These are phyloP conservation scores for Ceratopteris richardii DNA, from an alignment of 75 land plant species.

Conservation along the genomic window DNA sequence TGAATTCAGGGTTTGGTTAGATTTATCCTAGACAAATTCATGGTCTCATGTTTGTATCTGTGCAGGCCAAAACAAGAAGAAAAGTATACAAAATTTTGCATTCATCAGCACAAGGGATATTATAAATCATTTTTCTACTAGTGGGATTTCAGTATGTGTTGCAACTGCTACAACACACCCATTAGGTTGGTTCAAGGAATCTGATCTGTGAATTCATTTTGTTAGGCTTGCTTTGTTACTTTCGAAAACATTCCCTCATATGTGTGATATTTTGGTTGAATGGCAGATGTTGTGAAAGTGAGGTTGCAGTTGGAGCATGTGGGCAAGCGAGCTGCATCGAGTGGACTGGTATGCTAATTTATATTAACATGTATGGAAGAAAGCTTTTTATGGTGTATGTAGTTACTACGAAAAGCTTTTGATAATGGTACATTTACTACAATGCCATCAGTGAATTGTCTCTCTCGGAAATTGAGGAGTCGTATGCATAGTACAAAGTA, in stretches of 20 bases:
- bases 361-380: background rate
- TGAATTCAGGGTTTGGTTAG: too few relatives aligned
- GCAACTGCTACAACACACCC: slow-evolving; percentile 60
- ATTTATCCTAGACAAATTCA: background rate
- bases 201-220: too few relatives aligned
- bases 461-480: too few relatives aligned
- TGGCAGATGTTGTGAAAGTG: slow-evolving; percentile 86
- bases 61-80: background rate
- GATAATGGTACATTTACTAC: too few relatives aligned
- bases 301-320: slow-evolving; percentile 77
- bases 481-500: too few relatives aligned
- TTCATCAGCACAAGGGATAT: slow-evolving; percentile 4
- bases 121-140: slow-evolving; percentile 36
- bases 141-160: slow-evolving; percentile 48
- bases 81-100: background rate
- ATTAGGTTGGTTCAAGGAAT: slow-evolving; percentile 30
- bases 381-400: background rate
- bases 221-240: background rate
- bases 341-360: slow-evolving; percentile 46
- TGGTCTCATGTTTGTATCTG: background rate
- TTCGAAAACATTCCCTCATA: background rate
- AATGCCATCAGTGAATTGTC: too few relatives aligned
- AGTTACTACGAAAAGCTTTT: too few relatives aligned
- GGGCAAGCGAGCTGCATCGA: slow-evolving; percentile 50
- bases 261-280: background rate